phyloP scores from a whole-genome alignment of 495 filamentous ascomycete genomes.

The Xylaria grammica region DNA sequence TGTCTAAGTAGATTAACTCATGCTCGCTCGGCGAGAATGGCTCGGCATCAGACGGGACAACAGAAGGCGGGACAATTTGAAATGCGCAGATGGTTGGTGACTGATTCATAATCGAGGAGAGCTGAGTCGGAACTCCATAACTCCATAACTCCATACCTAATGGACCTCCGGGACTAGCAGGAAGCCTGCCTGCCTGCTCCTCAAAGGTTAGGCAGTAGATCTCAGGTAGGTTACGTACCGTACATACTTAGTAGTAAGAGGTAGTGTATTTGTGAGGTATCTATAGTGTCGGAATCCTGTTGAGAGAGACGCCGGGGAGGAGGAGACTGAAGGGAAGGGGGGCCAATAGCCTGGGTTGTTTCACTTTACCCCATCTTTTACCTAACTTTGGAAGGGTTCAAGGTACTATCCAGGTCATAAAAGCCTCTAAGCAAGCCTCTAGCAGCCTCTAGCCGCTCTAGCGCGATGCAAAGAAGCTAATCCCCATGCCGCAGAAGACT shows the following conservation, averaged over 20 bases:
- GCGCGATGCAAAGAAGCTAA: too few species aligned
- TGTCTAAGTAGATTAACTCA: not conserved
- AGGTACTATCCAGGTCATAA: not conserved
- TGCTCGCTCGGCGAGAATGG: not conserved
- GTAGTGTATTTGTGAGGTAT: too few species aligned
- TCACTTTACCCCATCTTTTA: conserved; percentile 17
- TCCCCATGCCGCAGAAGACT: too few species aligned
- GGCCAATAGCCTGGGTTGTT: conserved; percentile 2
- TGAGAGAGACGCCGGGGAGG: not conserved
- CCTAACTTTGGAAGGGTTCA: not conserved
- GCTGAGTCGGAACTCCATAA: too few species aligned
- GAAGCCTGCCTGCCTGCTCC: too few species aligned
- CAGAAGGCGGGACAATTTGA: conserved; percentile 4
- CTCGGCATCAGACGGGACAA: not conserved
- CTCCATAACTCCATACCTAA: too few species aligned
- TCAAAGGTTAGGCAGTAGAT: too few species aligned
- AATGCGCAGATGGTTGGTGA: not conserved
- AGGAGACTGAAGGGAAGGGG: not conserved
- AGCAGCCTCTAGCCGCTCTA: too few species aligned
- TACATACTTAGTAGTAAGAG: too few species aligned
- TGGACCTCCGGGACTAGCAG: too few species aligned
- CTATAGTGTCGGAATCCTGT: not conserved
- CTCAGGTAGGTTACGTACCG: too few species aligned
- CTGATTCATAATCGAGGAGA: conserved; percentile 7
- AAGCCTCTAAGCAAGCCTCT: too few species aligned